Percentiles rank a stretch among this genome's conserved stretches.
Evolutionary conservation across 768 basidiomycete genomes (phyloP).

Genomic region (Naganishia friedmannii): DNA sequence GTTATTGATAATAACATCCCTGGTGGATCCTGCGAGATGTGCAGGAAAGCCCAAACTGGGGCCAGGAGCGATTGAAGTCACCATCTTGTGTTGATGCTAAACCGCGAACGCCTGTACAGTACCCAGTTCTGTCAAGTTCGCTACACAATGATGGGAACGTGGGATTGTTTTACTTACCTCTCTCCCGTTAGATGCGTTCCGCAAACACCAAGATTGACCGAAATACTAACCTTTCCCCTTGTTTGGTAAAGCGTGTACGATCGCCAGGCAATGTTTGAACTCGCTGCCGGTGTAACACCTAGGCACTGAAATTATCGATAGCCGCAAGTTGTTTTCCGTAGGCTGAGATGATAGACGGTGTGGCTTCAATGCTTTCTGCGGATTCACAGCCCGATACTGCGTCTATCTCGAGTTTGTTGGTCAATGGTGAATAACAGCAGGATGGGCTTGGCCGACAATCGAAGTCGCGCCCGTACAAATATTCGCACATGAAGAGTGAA

Average conservation of each 20-base stretch:
- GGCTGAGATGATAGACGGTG: too few relatives aligned
- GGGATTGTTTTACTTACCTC: neutral
- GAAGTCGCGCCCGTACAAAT: neutral
- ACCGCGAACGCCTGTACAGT: neutral
- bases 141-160: too few relatives aligned
- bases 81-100: neutral
- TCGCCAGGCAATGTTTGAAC: neutral
- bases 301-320: neutral
- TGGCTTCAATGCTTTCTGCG: neutral
- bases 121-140: too few relatives aligned
- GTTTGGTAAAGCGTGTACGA: neutral
- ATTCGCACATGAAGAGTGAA: neutral
- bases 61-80: constrained; percentile 9
- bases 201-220: neutral
- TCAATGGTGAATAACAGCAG: constrained; percentile 2
- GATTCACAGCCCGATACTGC: neutral
- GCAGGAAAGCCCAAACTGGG: neutral
- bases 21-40: neutral
- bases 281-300: neutral
- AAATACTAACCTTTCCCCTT: neutral
- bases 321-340: neutral
- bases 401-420: neutral
- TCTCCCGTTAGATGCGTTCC: neutral
- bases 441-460: neutral
- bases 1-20: neutral